Percentiles rank a stretch among this genome's conserved stretches.
phyloP scores from a whole-genome alignment of 169 alveolate genomes.

The Amoebophrya sp. region DNA sequence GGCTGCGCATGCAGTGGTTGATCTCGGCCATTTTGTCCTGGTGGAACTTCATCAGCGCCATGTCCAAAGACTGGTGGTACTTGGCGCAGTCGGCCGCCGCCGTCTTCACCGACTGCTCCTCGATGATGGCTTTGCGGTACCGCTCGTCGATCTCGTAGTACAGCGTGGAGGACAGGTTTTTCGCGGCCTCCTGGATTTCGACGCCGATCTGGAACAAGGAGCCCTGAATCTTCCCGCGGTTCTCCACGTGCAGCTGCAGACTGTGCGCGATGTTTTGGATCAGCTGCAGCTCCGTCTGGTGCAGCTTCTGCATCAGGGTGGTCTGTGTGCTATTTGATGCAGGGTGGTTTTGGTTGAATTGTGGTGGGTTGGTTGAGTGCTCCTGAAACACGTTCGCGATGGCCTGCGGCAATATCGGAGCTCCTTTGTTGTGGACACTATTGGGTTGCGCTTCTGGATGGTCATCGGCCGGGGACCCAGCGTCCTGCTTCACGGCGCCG shows the following conservation, averaged over 20 bases:
- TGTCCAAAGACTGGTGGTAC: conserved; percentile 48
- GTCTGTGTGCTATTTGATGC: too few species aligned
- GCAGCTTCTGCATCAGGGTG: background rate
- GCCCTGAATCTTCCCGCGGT: background rate
- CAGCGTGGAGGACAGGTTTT: background rate
- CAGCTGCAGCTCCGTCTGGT: background rate
- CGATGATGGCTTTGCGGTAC: background rate
- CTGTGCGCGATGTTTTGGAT: background rate
- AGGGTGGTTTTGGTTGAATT: too few species aligned
- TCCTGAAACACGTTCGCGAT: too few species aligned
- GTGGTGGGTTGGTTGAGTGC: too few species aligned
- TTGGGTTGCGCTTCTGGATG: too few species aligned
- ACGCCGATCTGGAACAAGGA: background rate
- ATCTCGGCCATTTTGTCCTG: conserved; percentile 78
- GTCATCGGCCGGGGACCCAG: too few species aligned
- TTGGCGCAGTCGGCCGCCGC: background rate
- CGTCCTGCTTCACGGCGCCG: too few species aligned
- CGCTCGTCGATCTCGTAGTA: background rate
- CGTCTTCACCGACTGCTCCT: background rate
- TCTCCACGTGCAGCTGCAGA: background rate
- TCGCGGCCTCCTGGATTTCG: too few species aligned
- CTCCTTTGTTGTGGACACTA: too few species aligned
- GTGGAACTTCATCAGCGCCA: conserved; percentile 64
- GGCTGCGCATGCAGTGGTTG: conserved; percentile 75
- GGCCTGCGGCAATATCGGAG: too few species aligned